A percentile compares a stretch with the other conserved stretches of the same genome.
Evolutionary conservation across 345 rosid species (phyloP).

Genomic region (Lumnitzera littorea): DNA sequence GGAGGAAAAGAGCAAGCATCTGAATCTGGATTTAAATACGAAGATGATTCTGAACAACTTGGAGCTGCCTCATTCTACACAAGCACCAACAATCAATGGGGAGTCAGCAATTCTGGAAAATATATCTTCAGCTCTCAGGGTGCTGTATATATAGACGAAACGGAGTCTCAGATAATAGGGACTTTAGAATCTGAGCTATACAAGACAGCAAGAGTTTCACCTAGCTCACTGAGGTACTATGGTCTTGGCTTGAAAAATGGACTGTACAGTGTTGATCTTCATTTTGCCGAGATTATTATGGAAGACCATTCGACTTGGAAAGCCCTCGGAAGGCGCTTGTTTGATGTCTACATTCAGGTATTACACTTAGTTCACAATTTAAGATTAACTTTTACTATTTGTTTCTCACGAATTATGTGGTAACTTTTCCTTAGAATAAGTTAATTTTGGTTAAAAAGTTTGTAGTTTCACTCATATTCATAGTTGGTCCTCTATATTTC

Average conservation of each 20-base stretch:
- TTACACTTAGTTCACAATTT: background rate
- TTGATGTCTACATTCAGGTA: conserved; percentile 50
- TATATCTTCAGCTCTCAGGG: conserved; percentile 40
- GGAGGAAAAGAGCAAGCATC: conserved; percentile 42
- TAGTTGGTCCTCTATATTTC: no score
- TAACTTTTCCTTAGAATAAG: no score
- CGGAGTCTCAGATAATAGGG: conserved; percentile 37
- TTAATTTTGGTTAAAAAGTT: no score
- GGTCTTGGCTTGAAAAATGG: conserved; percentile 47
- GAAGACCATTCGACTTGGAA: conserved; percentile 41
- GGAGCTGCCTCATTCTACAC: conserved; percentile 34
- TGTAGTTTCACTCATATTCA: no score
- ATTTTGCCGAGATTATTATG: conserved; percentile 48
- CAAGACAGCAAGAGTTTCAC: conserved; percentile 40
- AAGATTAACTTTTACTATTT: background rate
- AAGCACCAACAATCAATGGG: conserved; percentile 33
- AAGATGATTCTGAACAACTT: conserved; percentile 33
- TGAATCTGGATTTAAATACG: conserved; percentile 28
- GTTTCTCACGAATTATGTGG: no score
- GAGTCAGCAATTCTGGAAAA: conserved; percentile 37
- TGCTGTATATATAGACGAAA: conserved; percentile 19
- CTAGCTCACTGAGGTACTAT: conserved; percentile 45
- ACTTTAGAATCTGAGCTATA: conserved; percentile 48
- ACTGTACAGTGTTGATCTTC: conserved; percentile 35
- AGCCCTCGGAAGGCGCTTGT: conserved; percentile 46